Percentiles rank a stretch among this genome's conserved stretches.
These are phyloP conservation scores for Fraxinus dipetala DNA, from an alignment of 305 asterid species.

Conservation along the genomic window DNA sequence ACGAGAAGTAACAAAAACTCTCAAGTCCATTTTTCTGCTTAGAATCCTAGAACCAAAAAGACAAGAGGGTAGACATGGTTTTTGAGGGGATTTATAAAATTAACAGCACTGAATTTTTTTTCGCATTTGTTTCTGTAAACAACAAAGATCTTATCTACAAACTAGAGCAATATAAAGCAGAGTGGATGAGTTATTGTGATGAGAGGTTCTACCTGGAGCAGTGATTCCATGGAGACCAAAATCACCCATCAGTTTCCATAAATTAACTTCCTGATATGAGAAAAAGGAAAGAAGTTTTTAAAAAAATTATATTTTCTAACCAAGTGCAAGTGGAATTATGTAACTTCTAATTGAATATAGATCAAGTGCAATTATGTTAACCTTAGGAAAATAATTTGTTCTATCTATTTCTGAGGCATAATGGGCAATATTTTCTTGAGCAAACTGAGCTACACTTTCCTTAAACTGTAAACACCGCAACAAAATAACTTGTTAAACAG, in stretches of 20 bases:
- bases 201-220: slow-evolving; percentile 63
- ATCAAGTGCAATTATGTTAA: slow-evolving; percentile 23
- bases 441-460: slow-evolving; percentile 89
- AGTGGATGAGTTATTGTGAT: slow-evolving; percentile 9
- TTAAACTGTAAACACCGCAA: slow-evolving; percentile 58
- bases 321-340: background rate
- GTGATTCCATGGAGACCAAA: slow-evolving; percentile 94
- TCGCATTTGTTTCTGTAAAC: background rate
- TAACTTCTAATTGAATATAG: background rate
- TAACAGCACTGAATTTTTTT: background rate
- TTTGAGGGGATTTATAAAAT: background rate
- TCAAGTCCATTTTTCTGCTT: background rate
- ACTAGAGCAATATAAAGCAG: slow-evolving; percentile 13
- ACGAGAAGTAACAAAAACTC: background rate
- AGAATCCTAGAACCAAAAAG: background rate
- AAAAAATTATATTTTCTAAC: background rate
- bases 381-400: slow-evolving; percentile 83
- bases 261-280: slow-evolving; percentile 67
- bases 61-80: background rate
- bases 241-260: slow-evolving; percentile 96
- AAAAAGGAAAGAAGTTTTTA: slow-evolving; percentile 12
- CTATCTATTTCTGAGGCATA: slow-evolving; percentile 79
- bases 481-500: slow-evolving; percentile 1
- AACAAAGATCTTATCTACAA: background rate
- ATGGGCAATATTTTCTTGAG: slow-evolving; percentile 87